Evolutionary conservation across 192 early-diverging fungal genomes (phyloP).

Genomic region (Coemansia umbellata): DNA sequence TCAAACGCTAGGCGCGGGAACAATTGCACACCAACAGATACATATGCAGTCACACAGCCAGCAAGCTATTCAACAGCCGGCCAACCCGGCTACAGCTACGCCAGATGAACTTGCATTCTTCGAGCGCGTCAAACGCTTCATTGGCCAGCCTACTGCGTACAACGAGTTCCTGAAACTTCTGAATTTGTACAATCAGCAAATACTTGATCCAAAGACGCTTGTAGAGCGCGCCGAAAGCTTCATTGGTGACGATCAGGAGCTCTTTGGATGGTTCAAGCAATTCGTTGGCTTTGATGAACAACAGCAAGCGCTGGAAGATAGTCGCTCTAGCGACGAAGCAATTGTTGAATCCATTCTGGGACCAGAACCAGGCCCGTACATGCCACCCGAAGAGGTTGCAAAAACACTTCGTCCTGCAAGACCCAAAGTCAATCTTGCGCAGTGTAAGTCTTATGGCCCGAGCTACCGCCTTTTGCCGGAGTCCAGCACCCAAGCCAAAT

Average conservation of each 20-base stretch:
- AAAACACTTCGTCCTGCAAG: constrained; percentile 44
- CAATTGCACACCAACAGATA: constrained; percentile 1
- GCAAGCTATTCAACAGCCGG: constrained; percentile 11
- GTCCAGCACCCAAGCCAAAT: constrained; percentile 52
- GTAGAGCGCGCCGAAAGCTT: constrained; percentile 85
- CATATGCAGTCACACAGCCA: neutral
- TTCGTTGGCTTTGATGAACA: constrained; percentile 54
- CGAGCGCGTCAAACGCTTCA: constrained; percentile 82
- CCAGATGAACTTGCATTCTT: constrained; percentile 91
- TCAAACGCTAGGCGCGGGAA: neutral
- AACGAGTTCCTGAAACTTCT: constrained; percentile 96
- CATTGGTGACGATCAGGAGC: constrained; percentile 72
- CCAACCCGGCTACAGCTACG: constrained; percentile 44
- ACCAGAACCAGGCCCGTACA: constrained; percentile 30
- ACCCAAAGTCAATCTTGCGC: constrained; percentile 23
- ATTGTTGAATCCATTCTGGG: constrained; percentile 37
- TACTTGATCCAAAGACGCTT: constrained; percentile 78
- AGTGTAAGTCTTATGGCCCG: constrained; percentile 41
- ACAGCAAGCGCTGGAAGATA: constrained; percentile 36
- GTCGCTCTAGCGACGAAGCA: constrained; percentile 42
- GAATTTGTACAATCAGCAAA: constrained; percentile 91
- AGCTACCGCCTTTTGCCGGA: constrained; percentile 54
- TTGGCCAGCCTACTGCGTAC: constrained; percentile 84
- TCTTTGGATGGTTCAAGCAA: constrained; percentile 94
- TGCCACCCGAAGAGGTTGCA: constrained; percentile 42